Evolutionary conservation across 2,329 filamentous ascomycete species (phyloP), one percentile per base, ranked within the genome.

Genomic region (Paracoccidioides lutzii): DNA sequence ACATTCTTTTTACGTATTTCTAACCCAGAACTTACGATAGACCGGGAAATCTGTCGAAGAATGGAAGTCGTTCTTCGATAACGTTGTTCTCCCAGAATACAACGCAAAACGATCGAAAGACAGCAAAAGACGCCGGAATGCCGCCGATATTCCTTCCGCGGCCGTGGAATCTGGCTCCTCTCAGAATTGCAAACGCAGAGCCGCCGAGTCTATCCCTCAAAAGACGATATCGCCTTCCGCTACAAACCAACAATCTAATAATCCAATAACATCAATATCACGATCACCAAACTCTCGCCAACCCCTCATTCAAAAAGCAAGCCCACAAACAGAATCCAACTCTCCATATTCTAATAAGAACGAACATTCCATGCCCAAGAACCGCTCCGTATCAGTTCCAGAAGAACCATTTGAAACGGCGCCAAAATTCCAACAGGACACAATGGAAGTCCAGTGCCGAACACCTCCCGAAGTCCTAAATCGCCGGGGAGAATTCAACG

Each of bases 61-160:
- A 52, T 63, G 59, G 61, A 55, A 60, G 49, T 32, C 41, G 9
- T 61, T 57, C 45, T 65, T 59, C 38, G 38, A 60, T 3, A 46
- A 55, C 9, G 44, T 54, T 5, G 57, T 64, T 44, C 37, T 63
- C 4, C 62, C 63, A 40, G 57, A 59, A 22, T 65, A 64, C 55
- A 30, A 15, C 30, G 38, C 35, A 7, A 35, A 28, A 45, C 41
- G 15, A 52, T 58, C 57, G 35, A 59, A 50, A 37, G 9, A 10
- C 12, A 28, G 55, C 32, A 60, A 60, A 30, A 41, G 55, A 8
- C 45, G 57, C 12, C 33, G 42, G 7, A 58, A 41, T 37, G 37
- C 33, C 14, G 15, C 10, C 42, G 52, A 58, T 38, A 15, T 35
- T 10, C 22, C 35, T 15, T 45, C 32, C 3, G 33, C 44, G 37